Percentiles rank a stretch among this genome's conserved stretches.
phyloP scores from a whole-genome alignment of 2,329 filamentous ascomycete species.

The Elsinoe arachidis region DNA sequence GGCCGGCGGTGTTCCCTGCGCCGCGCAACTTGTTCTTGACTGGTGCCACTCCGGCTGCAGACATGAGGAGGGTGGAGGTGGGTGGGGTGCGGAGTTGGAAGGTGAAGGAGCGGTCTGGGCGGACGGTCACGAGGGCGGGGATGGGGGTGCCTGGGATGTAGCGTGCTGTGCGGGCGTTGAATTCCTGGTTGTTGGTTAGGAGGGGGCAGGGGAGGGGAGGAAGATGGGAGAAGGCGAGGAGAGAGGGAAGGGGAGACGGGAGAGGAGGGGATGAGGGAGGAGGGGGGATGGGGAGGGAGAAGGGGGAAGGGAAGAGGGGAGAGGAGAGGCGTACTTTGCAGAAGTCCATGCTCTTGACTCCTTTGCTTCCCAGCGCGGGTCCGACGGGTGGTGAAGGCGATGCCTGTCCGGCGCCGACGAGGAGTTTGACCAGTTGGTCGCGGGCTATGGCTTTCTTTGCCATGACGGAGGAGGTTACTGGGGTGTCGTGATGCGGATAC shows the following conservation, averaged over 20 bases:
- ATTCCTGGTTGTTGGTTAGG: conserved; percentile 56
- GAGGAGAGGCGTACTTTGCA: conserved; percentile 65
- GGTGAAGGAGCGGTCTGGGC: conserved; percentile 82
- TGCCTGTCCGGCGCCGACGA: conserved; percentile 92
- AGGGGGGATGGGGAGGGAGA: neutral
- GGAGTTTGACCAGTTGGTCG: conserved; percentile 87
- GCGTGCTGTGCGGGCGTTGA: conserved; percentile 88
- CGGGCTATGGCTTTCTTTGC: conserved; percentile 43
- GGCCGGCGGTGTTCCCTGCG: conserved; percentile 47
- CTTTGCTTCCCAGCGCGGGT: conserved; percentile 91
- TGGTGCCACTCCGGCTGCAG: conserved; percentile 66
- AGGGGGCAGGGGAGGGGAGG: neutral
- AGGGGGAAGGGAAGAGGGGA: neutral
- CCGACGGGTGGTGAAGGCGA: conserved; percentile 92
- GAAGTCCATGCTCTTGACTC: conserved; percentile 99
- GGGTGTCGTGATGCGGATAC: neutral
- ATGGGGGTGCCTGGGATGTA: conserved; percentile 76
- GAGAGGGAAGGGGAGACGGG: neutral
- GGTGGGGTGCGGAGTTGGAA: conserved; percentile 92
- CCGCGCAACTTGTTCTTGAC: conserved; percentile 71
- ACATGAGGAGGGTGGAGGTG: conserved; percentile 82
- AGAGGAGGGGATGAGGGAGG: neutral
- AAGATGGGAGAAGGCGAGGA: neutral
- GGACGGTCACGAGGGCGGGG: conserved; percentile 82
- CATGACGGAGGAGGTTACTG: conserved; percentile 31